phyloP scores from a whole-genome alignment of 2,329 filamentous ascomycete species.

The Curvularia sp. region DNA sequence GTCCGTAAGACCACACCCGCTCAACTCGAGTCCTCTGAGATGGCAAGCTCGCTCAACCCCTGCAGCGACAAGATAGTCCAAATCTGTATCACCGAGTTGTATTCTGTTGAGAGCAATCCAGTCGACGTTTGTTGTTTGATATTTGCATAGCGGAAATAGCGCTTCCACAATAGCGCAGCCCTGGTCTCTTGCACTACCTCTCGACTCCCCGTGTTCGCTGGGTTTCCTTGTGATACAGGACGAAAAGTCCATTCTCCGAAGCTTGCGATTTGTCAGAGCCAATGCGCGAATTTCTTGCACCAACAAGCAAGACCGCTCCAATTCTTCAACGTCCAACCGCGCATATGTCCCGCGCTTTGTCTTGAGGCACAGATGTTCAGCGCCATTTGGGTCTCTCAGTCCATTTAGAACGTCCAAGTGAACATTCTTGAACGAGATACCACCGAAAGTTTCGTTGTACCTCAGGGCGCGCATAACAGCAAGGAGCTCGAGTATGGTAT shows the following conservation, averaged over 20 bases:
- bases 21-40: conserved; percentile 71
- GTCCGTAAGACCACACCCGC: conserved; percentile 67
- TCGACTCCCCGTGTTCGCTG: conserved; percentile 50
- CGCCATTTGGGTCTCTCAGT: conserved; percentile 64
- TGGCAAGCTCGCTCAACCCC: conserved; percentile 69
- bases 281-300: conserved; percentile 73
- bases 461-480: conserved; percentile 72
- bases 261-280: conserved; percentile 68
- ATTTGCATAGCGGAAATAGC: conserved; percentile 70
- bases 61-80: conserved; percentile 72
- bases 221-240: conserved; percentile 65
- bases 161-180: conserved; percentile 75
- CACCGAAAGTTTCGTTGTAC: conserved; percentile 73
- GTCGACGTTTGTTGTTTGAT: conserved; percentile 71
- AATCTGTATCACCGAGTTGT: conserved; percentile 72
- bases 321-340: conserved; percentile 60
- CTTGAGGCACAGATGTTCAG: conserved; percentile 67
- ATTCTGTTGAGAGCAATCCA: conserved; percentile 75
- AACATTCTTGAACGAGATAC: conserved; percentile 71
- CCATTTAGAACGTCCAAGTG: conserved; percentile 70
- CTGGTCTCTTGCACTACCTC: conserved; percentile 61
- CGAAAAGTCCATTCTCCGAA: conserved; percentile 71
- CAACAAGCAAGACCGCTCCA: conserved; percentile 64
- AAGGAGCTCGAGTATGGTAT: conserved; percentile 68
- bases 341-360: conserved; percentile 65